phyloP scores from a whole-genome alignment of 495 filamentous ascomycete species.

The Aspergillus sparsus region DNA sequence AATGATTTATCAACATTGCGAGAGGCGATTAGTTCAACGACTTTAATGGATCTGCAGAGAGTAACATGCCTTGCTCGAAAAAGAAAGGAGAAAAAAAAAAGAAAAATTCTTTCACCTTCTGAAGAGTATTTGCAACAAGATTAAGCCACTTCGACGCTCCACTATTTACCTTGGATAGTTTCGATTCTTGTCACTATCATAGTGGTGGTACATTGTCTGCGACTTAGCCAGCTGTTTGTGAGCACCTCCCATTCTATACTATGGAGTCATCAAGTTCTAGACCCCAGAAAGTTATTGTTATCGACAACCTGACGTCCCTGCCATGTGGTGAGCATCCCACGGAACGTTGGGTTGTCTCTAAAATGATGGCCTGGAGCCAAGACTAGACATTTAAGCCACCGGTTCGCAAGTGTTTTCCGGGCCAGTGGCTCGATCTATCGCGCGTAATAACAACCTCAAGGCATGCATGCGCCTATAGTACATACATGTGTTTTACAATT shows the following conservation, averaged over 20 bases:
- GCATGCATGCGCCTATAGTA: background rate
- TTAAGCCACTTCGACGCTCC: background rate
- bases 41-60: background rate
- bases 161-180: background rate
- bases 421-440: background rate
- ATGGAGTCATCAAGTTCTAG: slow-evolving; percentile 11
- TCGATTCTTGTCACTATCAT: too few relatives aligned
- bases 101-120: background rate
- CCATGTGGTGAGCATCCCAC: slow-evolving; percentile 13
- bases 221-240: background rate
- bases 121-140: background rate
- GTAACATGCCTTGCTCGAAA: background rate
- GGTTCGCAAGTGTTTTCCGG: slow-evolving; percentile 15
- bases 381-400: background rate
- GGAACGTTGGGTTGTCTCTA: slow-evolving; percentile 7
- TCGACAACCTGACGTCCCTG: slow-evolving; percentile 13
- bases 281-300: slow-evolving; percentile 9
- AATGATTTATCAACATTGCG: background rate
- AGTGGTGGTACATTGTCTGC: background rate
- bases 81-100: background rate
- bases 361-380: background rate
- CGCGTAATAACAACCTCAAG: background rate
- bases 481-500: slow-evolving; percentile 8
- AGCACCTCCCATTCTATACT: background rate
- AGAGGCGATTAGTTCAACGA: background rate